Evolutionary conservation across 805 yeast species (phyloP).

Genomic region (Dipodascus albidus): DNA sequence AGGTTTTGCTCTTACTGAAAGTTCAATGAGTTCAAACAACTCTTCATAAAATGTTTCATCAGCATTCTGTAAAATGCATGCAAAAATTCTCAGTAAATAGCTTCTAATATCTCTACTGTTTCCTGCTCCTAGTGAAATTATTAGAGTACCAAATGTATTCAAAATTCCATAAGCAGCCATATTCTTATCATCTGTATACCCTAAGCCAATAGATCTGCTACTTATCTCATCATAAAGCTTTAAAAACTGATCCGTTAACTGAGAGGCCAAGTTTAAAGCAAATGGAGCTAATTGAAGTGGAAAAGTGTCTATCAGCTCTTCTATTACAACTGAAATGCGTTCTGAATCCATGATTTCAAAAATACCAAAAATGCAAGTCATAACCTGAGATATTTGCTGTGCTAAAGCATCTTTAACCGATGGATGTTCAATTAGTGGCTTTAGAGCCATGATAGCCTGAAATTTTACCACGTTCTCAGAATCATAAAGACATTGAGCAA

Average conservation of each 20-base stretch:
- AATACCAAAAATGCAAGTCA: slow-evolving; percentile 64
- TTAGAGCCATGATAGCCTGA: slow-evolving; percentile 80
- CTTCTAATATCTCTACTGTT: slow-evolving; percentile 59
- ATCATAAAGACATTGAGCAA: slow-evolving; percentile 34
- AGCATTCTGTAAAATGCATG: slow-evolving; percentile 60
- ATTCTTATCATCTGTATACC: slow-evolving; percentile 49
- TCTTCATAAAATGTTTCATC: slow-evolving; percentile 26
- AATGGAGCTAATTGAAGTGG: slow-evolving; percentile 86
- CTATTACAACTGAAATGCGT: slow-evolving; percentile 80
- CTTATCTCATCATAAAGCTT: slow-evolving; percentile 54
- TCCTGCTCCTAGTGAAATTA: slow-evolving; percentile 56
- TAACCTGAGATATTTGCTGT: slow-evolving; percentile 60
- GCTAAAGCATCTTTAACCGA: slow-evolving; percentile 61
- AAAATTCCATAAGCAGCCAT: slow-evolving; percentile 75
- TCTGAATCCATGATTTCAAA: slow-evolving; percentile 81
- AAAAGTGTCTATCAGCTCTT: slow-evolving; percentile 84
- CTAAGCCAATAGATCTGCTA: slow-evolving; percentile 25
- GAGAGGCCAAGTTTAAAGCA: slow-evolving; percentile 53
- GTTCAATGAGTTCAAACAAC: neutral
- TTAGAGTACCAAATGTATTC: slow-evolving; percentile 71
- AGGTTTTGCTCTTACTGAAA: neutral
- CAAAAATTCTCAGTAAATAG: slow-evolving; percentile 52
- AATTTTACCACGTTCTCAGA: slow-evolving; percentile 60
- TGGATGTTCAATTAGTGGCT: slow-evolving; percentile 55
- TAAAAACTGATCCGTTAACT: slow-evolving; percentile 58